Base-by-base conservation (phyloP, 2,329 filamentous ascomycete genomes). In the Aspergillus quadrilineatus region DNA sequence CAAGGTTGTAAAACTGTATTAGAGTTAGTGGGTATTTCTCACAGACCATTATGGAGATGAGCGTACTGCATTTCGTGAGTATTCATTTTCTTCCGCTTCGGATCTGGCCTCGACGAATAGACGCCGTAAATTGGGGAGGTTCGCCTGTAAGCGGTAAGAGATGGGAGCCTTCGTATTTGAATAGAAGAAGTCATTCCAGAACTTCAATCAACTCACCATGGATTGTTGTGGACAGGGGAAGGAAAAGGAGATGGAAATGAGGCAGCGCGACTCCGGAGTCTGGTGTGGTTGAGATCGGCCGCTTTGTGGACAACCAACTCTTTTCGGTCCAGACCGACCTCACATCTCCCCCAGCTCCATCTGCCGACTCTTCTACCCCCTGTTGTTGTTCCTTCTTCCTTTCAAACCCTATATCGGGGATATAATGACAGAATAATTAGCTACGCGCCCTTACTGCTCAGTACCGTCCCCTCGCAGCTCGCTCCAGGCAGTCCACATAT, bases 21-120 rank as follows among this genome's bases (percentile, higher is more conserved):
- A 10, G 15, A 14, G 7, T n/a, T 6, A 8, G 17, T 36, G 68
- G 34, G 58, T 10, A 30, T 17, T 42, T 4, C 34, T 44, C 7
- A 30, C 22, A 8, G 9, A 14, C 29, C 4, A 15, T 6, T 17
- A 14, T 12, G 26, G 12, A 22, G 32, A 55, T 56, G 55, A 41
- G 76, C 89, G 69, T 78, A 97, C 94, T 51, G 94, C 94, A 75
- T 88, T 95, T 64, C 94, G 83, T 12, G 94, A 97, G 65, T 97
- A 94, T 59, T 92, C 89, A 73, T 94, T 89, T 75, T 97, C 94
- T 73, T 99, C 94, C 53, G 89, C 88, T 69, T 97, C 93, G 3
- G 90, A 92, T 57, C 94, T 85, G 32, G 93, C 89, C 77, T 97
- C 93, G 52, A 97, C 93, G 70, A 99, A 97, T 58, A 99, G 87